phyloP scores from a whole-genome alignment of 2,329 filamentous ascomycete genomes.

The Neopestalotiopsis rosae region DNA sequence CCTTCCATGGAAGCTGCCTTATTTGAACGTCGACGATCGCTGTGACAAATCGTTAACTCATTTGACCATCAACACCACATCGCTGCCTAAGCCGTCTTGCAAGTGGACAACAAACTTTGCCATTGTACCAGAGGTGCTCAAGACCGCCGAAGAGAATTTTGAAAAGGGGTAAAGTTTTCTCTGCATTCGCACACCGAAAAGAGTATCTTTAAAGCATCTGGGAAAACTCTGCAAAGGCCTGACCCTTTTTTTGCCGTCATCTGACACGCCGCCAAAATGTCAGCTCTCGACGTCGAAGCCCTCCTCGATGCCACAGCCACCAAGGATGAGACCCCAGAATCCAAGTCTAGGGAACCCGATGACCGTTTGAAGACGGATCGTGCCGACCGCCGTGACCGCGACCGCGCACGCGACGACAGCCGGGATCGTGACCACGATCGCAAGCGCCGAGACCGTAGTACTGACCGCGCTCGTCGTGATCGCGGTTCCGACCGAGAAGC shows the following conservation, averaged over 20 bases:
- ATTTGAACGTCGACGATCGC: background rate
- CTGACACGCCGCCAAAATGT: constrained; percentile 44
- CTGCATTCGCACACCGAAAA: background rate
- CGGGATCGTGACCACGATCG: constrained; percentile 56
- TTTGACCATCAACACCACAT: background rate
- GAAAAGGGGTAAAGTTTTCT: background rate
- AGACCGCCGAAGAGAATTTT: background rate
- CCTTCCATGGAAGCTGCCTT: background rate
- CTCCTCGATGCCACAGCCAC: constrained; percentile 85
- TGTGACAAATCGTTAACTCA: background rate
- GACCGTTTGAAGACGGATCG: constrained; percentile 61
- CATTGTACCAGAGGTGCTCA: background rate
- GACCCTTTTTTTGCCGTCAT: background rate
- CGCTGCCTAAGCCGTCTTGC: background rate
- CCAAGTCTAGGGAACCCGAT: constrained; percentile 56
- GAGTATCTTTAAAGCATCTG: background rate
- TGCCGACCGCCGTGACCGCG: constrained; percentile 52
- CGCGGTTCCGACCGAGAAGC: constrained; percentile 64
- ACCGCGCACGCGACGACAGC: constrained; percentile 32
- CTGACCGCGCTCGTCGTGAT: constrained; percentile 61
- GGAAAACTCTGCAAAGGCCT: background rate
- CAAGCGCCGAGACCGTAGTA: constrained; percentile 61
- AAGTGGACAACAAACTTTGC: background rate
- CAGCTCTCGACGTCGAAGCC: constrained; percentile 79
- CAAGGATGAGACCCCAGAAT: constrained; percentile 53